Evolutionary conservation across 495 filamentous ascomycete species (phyloP), one percentile per base, ranked within the genome.

Genomic region (Paragyromitra xinjiangensis): DNA sequence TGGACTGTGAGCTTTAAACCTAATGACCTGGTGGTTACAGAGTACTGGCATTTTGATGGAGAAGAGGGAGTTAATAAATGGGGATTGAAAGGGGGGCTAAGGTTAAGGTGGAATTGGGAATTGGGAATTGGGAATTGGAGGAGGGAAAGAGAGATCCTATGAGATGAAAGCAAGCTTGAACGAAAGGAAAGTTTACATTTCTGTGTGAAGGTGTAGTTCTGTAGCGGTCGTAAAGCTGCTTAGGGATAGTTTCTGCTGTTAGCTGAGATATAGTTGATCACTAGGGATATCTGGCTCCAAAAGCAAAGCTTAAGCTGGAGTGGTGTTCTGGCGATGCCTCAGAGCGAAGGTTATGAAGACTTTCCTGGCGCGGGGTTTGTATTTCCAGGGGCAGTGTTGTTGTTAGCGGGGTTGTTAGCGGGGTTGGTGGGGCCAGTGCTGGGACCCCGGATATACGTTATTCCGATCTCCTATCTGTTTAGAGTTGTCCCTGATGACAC

Each of bases 401-500:
- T 68, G 55, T 56, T 64, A 64, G 67, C 26, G 45, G 68, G 73
- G 73, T 59, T 48, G 39, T 34, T 58, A 64, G 74, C 61, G 69
- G 61, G 69, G 68, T 59, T 50, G 14, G 58, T 76, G 51, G 61
- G 51, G 62, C 64, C 42, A 7, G 50, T 24, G 11, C 39, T 16
- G 40, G 51, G 6, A 48, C 44, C 61, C 62, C 61, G 74, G 69
- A 71, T 66, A 66, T 77, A 73, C 63, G 69, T 73, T 77, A 77
- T 73, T 77, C 74, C 74, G 74, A 58, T 55, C 29, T 50, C 24
- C 26, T 12, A 40, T 6, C 42, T 42, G 39, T 58, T 40, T 37
- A 65, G 37, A 73, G 61, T 65, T 73, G 42, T 77, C 59, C 69
- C 74, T 66, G 59, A 66, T 73, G 74, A 77, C 74, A 48, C 61